Conservation (phyloP, 371 early-diverging fungal genomes). For the Lichtheimia hyalospora region DNA sequence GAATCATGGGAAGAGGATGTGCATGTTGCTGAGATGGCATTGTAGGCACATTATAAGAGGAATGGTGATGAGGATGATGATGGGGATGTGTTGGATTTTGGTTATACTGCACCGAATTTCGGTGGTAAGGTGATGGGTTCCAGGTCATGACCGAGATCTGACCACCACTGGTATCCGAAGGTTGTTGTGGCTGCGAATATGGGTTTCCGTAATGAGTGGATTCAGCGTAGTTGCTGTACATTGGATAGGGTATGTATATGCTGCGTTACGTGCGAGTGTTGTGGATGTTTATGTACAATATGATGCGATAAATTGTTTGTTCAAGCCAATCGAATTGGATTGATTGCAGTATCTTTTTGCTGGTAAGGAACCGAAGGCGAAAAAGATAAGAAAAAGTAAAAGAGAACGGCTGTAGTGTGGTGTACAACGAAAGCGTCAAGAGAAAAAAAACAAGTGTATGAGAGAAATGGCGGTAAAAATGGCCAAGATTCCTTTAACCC, state of each 20-base stretch:
- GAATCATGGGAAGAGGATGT: background rate
- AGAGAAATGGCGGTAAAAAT: conserved; percentile 3
- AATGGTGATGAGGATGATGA: background rate
- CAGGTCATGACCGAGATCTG: conserved; percentile 20
- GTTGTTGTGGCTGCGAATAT: background rate
- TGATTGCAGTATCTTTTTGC: background rate
- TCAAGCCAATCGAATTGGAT: background rate
- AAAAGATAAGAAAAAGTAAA: too few relatives aligned
- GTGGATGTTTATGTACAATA: conserved; percentile 1
- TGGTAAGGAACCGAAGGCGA: too few relatives aligned
- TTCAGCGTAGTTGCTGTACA: conserved; percentile 1
- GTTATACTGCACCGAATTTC: background rate
- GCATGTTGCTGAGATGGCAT: background rate
- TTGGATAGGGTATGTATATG: background rate
- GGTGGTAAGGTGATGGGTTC: conserved; percentile 10
- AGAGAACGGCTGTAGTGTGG: too few relatives aligned
- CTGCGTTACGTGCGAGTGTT: background rate
- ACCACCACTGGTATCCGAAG: conserved; percentile 1
- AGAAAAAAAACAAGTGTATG: background rate
- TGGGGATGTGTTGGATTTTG: background rate
- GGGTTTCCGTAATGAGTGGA: background rate
- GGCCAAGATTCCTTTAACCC: conserved; percentile 1
- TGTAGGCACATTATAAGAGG: background rate
- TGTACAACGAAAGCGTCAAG: background rate
- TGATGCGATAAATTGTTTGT: background rate